phyloP scores from a whole-genome alignment of 495 filamentous ascomycete species.

The Penicillium daleae region DNA sequence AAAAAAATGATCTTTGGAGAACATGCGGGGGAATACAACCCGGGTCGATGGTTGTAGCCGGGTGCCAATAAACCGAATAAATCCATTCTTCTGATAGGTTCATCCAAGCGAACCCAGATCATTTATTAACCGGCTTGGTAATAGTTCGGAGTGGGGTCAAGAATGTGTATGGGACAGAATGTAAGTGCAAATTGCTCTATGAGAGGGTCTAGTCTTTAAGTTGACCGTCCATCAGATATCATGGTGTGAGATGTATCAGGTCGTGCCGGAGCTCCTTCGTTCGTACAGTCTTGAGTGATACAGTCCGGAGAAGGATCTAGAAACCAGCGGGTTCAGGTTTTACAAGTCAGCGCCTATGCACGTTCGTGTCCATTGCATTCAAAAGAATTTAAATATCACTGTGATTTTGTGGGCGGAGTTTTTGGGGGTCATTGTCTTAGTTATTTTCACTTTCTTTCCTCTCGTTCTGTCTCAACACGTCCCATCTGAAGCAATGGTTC shows the following conservation, averaged over 20 bases:
- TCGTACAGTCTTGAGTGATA: neutral
- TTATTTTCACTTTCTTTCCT: neutral
- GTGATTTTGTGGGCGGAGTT: neutral
- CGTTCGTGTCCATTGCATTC: neutral
- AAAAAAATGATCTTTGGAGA: slow-evolving; percentile 48
- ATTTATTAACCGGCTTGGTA: neutral
- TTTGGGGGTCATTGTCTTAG: neutral
- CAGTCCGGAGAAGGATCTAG: neutral
- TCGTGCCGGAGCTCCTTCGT: slow-evolving; percentile 23
- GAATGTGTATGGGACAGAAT: slow-evolving; percentile 24
- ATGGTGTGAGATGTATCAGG: slow-evolving; percentile 27
- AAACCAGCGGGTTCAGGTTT: neutral
- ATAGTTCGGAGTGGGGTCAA: slow-evolving; percentile 24
- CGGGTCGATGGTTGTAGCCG: slow-evolving; percentile 55
- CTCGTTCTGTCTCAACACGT: too few species aligned
- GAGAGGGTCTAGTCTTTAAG: neutral
- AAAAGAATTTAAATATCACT: neutral
- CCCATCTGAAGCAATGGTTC: too few species aligned
- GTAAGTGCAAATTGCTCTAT: neutral
- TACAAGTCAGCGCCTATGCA: neutral
- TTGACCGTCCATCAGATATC: slow-evolving; percentile 13
- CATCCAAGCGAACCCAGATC: neutral
- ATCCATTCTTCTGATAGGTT: slow-evolving; percentile 22
- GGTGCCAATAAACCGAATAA: slow-evolving; percentile 26
- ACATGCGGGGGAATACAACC: slow-evolving; percentile 53